A percentile compares a stretch with the other conserved stretches of the same genome.
phyloP scores from a whole-genome alignment of 2,329 filamentous ascomycete species.

The Aureobasidium sp. region DNA sequence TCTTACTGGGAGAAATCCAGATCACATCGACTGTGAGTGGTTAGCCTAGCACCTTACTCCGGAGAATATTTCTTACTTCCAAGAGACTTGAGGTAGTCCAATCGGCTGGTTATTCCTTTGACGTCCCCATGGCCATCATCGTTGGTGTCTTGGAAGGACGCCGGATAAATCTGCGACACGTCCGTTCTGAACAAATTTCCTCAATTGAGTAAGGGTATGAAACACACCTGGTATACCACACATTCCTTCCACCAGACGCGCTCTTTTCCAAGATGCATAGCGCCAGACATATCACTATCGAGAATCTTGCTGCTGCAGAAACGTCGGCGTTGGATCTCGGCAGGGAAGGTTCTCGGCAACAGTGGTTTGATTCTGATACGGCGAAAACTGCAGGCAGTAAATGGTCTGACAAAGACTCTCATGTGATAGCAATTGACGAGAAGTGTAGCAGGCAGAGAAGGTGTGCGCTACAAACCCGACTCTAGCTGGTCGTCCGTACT shows the following conservation, averaged over 20 bases:
- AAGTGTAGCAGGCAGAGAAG: too few species aligned
- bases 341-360: not conserved
- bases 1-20: conserved; percentile 57
- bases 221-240: not conserved
- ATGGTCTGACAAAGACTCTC: not conserved
- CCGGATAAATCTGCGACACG: conserved; percentile 36
- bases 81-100: conserved; percentile 51
- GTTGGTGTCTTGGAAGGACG: conserved; percentile 45
- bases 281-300: not conserved
- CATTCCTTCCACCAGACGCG: not conserved
- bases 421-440: not conserved
- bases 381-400: too few species aligned
- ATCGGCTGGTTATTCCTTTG: conserved; percentile 53
- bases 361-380: not conserved
- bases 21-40: conserved; percentile 54
- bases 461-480: too few species aligned
- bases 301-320: not conserved
- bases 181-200: too few species aligned
- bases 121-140: conserved; percentile 56
- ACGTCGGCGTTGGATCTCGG: not conserved
- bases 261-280: not conserved
- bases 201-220: not conserved
- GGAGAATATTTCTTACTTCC: not conserved
- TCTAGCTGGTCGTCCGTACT: not conserved
- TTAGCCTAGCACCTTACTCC: not conserved